Evolutionary conservation across 2,329 filamentous ascomycete species (phyloP), one percentile per base, ranked within the genome.

Genomic region (Atkinsonella hypoxylon): DNA sequence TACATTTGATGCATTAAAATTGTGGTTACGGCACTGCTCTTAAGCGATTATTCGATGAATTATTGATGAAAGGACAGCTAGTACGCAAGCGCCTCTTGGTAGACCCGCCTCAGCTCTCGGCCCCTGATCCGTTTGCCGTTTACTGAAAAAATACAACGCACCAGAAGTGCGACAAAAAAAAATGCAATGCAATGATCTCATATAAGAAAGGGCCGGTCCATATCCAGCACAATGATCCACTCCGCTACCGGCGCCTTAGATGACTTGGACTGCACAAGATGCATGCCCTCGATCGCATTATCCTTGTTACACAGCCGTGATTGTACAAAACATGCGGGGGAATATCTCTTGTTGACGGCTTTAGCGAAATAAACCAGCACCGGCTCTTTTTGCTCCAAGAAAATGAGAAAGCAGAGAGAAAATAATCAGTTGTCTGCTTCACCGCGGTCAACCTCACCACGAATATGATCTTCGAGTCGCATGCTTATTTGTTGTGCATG

Each of bases 401-500:
- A 20, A 22, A 32, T 18, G 20, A 17, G 8, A 10, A 5, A 46
- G 17, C 6, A 13, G 15, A 40, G n/a, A 13, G 6, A 40, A 18
- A 12, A 13, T 8, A 26, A n/a, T 61, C 56, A 66, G 51, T 57
- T 53, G 48, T 64, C 61, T 47, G 59, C 53, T 26, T 57, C 53
- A 57, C 77, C 74, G 55, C 77, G 74, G 62, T 91, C 86, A 42
- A 87, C 74, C 57, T 87, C 87, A 54, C 85, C 78, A 44, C 84
- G 83, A 56, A 90, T 75, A 53, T 85, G 86, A 58, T 87, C 81
- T 62, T 89, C 80, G 20, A 83, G 68, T 47, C 69, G 71, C 62
- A 73, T 78, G 54, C 69, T 74, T 30, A 83, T 65, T 30, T 79
- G 78, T 58, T 83, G 79, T n/a, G 77, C 82, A 67, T 96, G 91